Conservation (phyloP, 108 stramenopile species). For the Aurantiochytrium sp. region DNA sequence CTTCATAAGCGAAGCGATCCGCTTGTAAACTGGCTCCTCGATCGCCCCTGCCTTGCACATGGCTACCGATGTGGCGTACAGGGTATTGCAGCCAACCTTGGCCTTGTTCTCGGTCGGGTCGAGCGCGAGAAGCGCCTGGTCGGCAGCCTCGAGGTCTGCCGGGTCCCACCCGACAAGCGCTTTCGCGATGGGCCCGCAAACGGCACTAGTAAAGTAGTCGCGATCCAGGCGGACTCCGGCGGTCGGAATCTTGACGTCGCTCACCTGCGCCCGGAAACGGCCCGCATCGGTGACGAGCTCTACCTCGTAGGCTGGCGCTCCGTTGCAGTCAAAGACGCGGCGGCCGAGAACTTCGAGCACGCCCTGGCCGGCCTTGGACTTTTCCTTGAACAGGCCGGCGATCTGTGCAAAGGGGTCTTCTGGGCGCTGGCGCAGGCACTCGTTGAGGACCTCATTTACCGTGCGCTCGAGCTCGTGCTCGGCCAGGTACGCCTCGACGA, state of each 20-base stretch:
- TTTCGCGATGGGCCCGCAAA: background rate
- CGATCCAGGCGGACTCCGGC: background rate
- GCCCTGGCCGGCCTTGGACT: background rate
- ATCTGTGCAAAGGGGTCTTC: conserved; percentile 12
- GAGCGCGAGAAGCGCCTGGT: background rate
- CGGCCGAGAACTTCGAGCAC: background rate
- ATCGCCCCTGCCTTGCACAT: background rate
- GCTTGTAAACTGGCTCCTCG: background rate
- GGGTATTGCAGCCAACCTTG: background rate
- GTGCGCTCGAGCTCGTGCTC: background rate
- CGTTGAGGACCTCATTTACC: conserved; percentile 13
- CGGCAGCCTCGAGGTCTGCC: background rate
- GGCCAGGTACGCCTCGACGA: conserved; percentile 6
- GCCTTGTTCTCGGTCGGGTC: background rate
- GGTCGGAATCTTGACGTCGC: background rate
- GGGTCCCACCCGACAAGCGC: background rate
- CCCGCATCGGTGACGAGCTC: background rate
- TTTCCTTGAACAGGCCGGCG: background rate
- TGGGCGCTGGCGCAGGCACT: background rate
- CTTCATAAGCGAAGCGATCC: background rate
- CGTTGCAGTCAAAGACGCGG: background rate
- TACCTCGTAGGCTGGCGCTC: background rate
- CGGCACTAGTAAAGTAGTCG: background rate
- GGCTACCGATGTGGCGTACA: conserved; percentile 10
- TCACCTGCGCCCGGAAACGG: background rate